Percentiles rank a stretch among this genome's conserved stretches.
Conservation (phyloP, 768 basidiomycete species). For the Pleurotus cornucopiae region DNA sequence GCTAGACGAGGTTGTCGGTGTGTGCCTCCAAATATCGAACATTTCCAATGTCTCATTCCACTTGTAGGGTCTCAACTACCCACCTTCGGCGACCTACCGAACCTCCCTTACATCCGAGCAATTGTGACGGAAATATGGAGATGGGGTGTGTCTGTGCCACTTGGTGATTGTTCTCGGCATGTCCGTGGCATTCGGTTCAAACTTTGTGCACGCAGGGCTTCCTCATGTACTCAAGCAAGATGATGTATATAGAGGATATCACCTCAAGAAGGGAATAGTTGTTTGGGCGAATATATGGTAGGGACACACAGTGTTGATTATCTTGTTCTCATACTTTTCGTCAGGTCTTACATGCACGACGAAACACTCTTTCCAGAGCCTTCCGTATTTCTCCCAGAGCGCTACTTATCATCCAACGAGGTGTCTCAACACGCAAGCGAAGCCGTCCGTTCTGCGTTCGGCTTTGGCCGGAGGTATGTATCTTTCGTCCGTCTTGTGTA, state of each 20-base stretch:
- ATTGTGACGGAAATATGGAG: conserved; percentile 7
- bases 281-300: conserved; percentile 16
- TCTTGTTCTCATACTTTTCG: neutral
- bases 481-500: neutral
- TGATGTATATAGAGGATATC: conserved; percentile 15
- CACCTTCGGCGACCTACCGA: neutral
- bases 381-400: conserved; percentile 23
- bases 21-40: neutral
- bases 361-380: conserved; percentile 21
- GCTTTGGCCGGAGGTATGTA: conserved; percentile 17
- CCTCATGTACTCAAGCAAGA: conserved; percentile 2
- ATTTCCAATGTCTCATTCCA: neutral
- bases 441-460: conserved; percentile 15
- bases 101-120: conserved; percentile 1
- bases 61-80: neutral
- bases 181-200: neutral
- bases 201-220: neutral
- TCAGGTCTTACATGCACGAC: conserved; percentile 21
- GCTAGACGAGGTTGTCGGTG: neutral
- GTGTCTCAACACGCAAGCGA: conserved; percentile 1
- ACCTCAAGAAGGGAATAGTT: conserved; percentile 15
- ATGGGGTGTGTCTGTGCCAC: conserved; percentile 4
- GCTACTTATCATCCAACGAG: conserved; percentile 13
- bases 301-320: neutral
- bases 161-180: neutral